Evolutionary conservation across 148 eudicot genomes (phyloP).

Genomic region (Beta vulgaris): DNA sequence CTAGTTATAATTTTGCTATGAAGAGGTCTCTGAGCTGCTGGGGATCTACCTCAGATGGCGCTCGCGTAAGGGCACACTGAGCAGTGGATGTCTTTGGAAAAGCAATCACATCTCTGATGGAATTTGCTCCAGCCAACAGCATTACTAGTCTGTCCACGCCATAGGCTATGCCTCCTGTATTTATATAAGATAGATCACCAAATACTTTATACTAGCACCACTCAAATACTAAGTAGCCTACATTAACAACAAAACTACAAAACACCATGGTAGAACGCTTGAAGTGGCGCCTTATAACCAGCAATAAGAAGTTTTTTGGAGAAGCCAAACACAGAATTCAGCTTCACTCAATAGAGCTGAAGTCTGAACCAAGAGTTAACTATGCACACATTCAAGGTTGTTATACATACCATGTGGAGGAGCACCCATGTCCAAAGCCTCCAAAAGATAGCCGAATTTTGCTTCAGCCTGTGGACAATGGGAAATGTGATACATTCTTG

Average conservation of each 20-base stretch:
- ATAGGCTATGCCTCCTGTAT: slow-evolving; percentile 89
- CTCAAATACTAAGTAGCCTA: neutral
- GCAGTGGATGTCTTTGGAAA: slow-evolving; percentile 91
- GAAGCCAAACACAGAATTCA: neutral
- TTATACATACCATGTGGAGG: slow-evolving; percentile 85
- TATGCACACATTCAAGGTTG: neutral
- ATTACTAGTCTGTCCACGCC: slow-evolving; percentile 92
- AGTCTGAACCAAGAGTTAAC: neutral
- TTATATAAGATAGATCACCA: neutral
- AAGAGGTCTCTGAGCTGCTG: slow-evolving; percentile 68
- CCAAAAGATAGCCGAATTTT: slow-evolving; percentile 92
- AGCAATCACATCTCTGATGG: slow-evolving; percentile 92
- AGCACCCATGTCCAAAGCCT: slow-evolving; percentile 98
- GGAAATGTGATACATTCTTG: neutral
- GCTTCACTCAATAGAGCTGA: neutral
- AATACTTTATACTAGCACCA: neutral
- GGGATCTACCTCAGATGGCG: slow-evolving; percentile 88
- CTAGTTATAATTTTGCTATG: slow-evolving; percentile 16
- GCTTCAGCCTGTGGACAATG: slow-evolving; percentile 75
- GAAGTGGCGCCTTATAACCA: neutral
- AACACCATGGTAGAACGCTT: neutral
- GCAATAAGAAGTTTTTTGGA: neutral
- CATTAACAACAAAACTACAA: neutral
- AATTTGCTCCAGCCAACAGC: slow-evolving; percentile 78
- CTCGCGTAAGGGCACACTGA: slow-evolving; percentile 84